Percentiles rank a stretch among this genome's conserved stretches.
phyloP scores from a whole-genome alignment of 192 early-diverging fungal species.

The Allomyces macrogynus region DNA sequence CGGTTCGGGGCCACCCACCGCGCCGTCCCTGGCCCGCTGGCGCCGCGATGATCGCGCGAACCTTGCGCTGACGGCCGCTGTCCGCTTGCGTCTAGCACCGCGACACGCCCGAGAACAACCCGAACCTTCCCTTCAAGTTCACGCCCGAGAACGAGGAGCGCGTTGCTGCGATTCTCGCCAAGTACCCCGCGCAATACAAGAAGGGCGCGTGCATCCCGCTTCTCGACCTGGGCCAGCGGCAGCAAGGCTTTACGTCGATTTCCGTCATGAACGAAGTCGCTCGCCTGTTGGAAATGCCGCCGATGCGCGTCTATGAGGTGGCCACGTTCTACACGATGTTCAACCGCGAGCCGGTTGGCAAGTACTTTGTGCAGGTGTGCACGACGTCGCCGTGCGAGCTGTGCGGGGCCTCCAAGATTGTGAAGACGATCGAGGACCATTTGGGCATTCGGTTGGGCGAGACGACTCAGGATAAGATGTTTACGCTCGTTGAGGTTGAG shows the following conservation, averaged over 20 bases:
- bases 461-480: constrained; percentile 79
- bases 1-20: no score
- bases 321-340: constrained; percentile 99
- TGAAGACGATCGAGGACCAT: constrained; percentile 67
- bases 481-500: constrained; percentile 98
- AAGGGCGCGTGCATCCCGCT: constrained; percentile 91
- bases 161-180: constrained; percentile 67
- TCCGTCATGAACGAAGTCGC: constrained; percentile 96
- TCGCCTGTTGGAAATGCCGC: constrained; percentile 78
- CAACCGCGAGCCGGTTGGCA: constrained; percentile 95
- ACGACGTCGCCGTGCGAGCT: constrained; percentile 96
- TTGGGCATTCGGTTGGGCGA: constrained; percentile 84
- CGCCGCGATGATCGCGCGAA: no score
- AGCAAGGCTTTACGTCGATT: constrained; percentile 81
- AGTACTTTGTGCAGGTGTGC: constrained; percentile 97
- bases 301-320: constrained; percentile 98
- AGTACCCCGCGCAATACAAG: constrained; percentile 96
- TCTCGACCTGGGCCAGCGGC: constrained; percentile 85
- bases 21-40: no score
- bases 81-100: constrained; percentile 30
- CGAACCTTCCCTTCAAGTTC: constrained; percentile 69
- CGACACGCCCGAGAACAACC: constrained; percentile 64
- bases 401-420: constrained; percentile 76
- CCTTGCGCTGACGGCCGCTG: not conserved
- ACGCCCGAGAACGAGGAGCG: constrained; percentile 51